A percentile compares a stretch with the other conserved stretches of the same genome.
Conservation (phyloP, 2,329 filamentous ascomycete species). For the Sporothrix humicola region DNA sequence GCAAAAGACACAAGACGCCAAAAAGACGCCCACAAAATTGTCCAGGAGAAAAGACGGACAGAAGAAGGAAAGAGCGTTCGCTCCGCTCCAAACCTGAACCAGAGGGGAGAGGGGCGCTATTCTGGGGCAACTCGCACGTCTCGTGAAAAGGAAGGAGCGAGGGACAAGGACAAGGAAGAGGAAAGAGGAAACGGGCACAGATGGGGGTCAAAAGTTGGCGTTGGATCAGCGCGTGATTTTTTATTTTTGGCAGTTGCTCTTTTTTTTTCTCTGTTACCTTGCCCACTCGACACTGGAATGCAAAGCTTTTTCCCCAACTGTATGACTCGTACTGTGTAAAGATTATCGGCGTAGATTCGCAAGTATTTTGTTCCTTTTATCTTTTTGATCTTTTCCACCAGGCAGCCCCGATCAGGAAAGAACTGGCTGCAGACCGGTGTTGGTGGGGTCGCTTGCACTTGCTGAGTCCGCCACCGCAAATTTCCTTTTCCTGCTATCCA, state of each 20-base stretch:
- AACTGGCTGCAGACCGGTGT: conserved; percentile 15
- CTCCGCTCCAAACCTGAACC: neutral
- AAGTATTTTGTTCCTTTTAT: neutral
- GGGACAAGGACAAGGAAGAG: neutral
- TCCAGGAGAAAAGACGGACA: neutral
- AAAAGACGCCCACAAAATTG: neutral
- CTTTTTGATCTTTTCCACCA: neutral
- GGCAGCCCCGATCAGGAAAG: conserved; percentile 13
- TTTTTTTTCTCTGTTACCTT: neutral
- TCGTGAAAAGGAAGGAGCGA: conserved; percentile 4
- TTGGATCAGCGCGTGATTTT: conserved; percentile 7
- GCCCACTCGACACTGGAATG: neutral
- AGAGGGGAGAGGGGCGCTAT: neutral
- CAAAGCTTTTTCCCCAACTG: neutral
- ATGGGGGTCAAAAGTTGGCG: neutral
- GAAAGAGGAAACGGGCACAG: neutral
- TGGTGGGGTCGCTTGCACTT: conserved; percentile 19
- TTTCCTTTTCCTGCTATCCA: conserved; percentile 2
- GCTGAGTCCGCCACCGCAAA: conserved; percentile 29
- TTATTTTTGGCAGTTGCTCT: neutral
- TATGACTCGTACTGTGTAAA: neutral
- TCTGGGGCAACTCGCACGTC: neutral
- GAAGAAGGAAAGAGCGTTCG: conserved; percentile 12
- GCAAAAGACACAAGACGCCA: neutral
- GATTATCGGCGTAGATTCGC: neutral